phyloP scores from a whole-genome alignment of 73 alveolate genomes.

The Stentor roeselii region DNA sequence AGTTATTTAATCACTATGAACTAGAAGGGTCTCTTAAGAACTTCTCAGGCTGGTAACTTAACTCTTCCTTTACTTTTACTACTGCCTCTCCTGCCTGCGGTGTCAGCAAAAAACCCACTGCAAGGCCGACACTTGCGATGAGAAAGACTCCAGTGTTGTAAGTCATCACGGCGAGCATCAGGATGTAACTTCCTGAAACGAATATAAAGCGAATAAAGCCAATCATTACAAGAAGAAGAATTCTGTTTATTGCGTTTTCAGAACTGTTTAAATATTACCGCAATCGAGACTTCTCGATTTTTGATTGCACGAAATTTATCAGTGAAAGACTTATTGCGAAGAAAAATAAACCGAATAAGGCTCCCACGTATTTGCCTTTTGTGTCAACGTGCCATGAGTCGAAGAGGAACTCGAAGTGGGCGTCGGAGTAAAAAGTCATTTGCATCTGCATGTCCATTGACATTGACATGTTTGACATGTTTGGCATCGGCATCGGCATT shows the following conservation, averaged over 20 bases:
- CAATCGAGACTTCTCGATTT: background rate
- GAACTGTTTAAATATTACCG: background rate
- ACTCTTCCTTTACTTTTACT: background rate
- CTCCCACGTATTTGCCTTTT: constrained; percentile 5
- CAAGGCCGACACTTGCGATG: background rate
- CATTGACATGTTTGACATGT: background rate
- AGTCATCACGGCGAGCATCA: constrained; percentile 25
- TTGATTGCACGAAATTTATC: too few species aligned
- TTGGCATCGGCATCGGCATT: too few species aligned
- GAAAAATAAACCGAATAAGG: constrained; percentile 7
- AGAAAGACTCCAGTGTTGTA: constrained; percentile 18
- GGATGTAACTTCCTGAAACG: background rate
- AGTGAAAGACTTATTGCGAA: background rate
- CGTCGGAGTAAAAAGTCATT: background rate
- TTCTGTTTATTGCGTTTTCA: background rate
- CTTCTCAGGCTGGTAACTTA: background rate
- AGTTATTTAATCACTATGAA: constrained; percentile 34
- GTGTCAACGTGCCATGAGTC: constrained; percentile 24
- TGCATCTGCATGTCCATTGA: constrained; percentile 11
- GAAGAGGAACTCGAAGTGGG: background rate
- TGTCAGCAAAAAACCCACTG: background rate
- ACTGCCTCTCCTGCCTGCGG: background rate
- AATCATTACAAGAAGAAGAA: background rate
- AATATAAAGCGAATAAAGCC: background rate
- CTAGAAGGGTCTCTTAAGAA: background rate